Evolutionary conservation across 2,329 filamentous ascomycete species (phyloP), one percentile per base, ranked within the genome.

Genomic region (Shiraia bambusicola): DNA sequence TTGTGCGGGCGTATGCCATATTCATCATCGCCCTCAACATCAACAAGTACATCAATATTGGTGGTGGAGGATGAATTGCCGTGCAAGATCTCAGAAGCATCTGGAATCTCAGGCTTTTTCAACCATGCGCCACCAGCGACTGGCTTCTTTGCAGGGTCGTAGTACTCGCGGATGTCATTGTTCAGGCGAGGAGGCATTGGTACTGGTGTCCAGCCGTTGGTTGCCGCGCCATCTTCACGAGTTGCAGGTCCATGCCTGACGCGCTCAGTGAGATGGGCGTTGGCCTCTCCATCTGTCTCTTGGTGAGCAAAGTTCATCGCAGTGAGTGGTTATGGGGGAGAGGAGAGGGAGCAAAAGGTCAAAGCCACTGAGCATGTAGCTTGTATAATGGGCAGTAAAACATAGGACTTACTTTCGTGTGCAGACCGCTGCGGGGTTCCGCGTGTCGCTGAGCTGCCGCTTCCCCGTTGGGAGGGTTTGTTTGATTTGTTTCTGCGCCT

Each of bases 41-140:
- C n/a, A n/a, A n/a, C n/a, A 66, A 46, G 7, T 2, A n/a, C 14
- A 14, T 49, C 28, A 13, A 24, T 47, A 7, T 19, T 49, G 24
- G 11, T 27, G 12, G 40, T 39, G 12, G 25, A n/a, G 2, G 37
- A 26, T n/a, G 43, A 30, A 6, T 36, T 28, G 12, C 7, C 5
- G 14, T 38, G 31, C 7, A 65, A 64, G 6, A 86, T 72, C 56
- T 87, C 83, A 0, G 59, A 60, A 0, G 73, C 50, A 0, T 69
- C 73, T 0, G 83, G 83, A 2, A 85, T 59, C 41, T 85, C 82
- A 0, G 81, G 75, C 28, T 57, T 58, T 7, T 56, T 19, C 2
- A 66, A 39, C 65, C 65, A 69, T 6, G 47, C 8, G 3, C 60
- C 61, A 22, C 53, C 54, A 10, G 34, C 14, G 10, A 59, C 48